Evolutionary conservation across 1,284 basidiomycete genomes (phyloP), one percentile per base, ranked within the genome.

Genomic region (Malassezia arunalokei): DNA sequence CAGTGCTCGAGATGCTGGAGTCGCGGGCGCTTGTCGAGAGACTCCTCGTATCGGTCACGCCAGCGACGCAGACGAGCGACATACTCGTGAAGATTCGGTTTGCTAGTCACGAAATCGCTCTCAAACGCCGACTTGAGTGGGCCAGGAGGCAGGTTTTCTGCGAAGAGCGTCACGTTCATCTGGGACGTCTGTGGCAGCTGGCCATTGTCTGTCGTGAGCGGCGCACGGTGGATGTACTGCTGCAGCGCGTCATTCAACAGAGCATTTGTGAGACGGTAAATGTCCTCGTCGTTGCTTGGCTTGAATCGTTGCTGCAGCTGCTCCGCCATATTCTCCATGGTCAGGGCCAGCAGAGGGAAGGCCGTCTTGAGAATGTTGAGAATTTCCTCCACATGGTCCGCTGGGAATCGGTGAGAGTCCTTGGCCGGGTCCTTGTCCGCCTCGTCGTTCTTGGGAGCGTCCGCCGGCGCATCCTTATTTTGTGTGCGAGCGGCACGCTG

Each of bases 281-380:
- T 84, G 64, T 98, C 92, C 74, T 99, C 94, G 61, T 99, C 94
- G 1, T 83, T 81, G 6, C 82, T 80, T 1, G 87, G 82, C 75
- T 96, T 96, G 78, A 96, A 95, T 41, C 91, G 82, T 58, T 84
- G 81, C 39, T 83, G 80, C 62, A 98, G 86, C 75, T 98, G 92
- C 66, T 99, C 94, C 17, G 94, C 87, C 79, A 98, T 87, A 43
- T 90, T 94, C 76, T 99, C 94, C 79, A 99, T 81, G 49, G 88
- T 94, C 30, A 96, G 78, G 27, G 92, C 87, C 20, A 99, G 80
- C 14, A 99, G 79, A 0, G 94, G 94, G 78, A 94, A 95, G 1
- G 88, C 86, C 0, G 92, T 96, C 77, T 98, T 98, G 66, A 98
- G 79, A 50, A 90, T 84, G 68, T 91, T 86, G 43, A 91, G 82